Conservation (phyloP, 805 yeast species). For the Ogataea trehalophila region DNA sequence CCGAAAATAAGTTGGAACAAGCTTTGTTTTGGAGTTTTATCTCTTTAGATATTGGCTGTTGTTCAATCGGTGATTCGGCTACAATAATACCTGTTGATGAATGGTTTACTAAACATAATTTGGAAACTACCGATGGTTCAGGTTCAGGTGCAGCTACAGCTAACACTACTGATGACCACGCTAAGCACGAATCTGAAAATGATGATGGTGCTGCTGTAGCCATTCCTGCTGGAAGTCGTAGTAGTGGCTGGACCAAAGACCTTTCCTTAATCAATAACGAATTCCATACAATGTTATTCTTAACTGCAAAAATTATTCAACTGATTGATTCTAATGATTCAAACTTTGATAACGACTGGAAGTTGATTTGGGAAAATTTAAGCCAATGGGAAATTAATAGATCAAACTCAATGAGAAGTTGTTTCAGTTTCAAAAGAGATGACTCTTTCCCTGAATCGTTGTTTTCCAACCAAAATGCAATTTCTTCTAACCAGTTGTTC, state of each 20-base stretch:
- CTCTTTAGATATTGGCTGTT: constrained; percentile 34
- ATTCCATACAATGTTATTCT: constrained; percentile 16
- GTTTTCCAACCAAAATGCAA: constrained; percentile 34
- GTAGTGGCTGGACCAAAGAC: constrained; percentile 2
- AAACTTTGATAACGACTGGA: constrained; percentile 36
- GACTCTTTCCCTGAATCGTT: constrained; percentile 35
- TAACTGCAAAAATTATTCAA: constrained; percentile 31
- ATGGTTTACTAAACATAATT: constrained; percentile 7
- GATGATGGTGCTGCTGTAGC: too few species aligned
- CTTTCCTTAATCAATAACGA: constrained; percentile 4
- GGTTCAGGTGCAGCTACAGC: too few species aligned
- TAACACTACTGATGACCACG: neutral
- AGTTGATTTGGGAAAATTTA: constrained; percentile 35
- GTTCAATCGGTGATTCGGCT: constrained; percentile 28
- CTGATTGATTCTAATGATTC: constrained; percentile 24
- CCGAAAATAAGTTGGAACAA: constrained; percentile 30
- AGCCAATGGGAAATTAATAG: constrained; percentile 35
- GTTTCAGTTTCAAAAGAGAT: constrained; percentile 23
- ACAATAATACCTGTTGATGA: constrained; percentile 10
- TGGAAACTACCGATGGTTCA: neutral
- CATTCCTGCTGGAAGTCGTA: neutral
- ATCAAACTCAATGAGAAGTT: constrained; percentile 32
- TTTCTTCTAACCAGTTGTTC: constrained; percentile 34
- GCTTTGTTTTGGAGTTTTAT: constrained; percentile 42
- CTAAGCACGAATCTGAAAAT: too few species aligned